Evolutionary conservation across 169 alveolate species (phyloP), one percentile per base, ranked within the genome.

Genomic region (Eimeria acervulina): DNA sequence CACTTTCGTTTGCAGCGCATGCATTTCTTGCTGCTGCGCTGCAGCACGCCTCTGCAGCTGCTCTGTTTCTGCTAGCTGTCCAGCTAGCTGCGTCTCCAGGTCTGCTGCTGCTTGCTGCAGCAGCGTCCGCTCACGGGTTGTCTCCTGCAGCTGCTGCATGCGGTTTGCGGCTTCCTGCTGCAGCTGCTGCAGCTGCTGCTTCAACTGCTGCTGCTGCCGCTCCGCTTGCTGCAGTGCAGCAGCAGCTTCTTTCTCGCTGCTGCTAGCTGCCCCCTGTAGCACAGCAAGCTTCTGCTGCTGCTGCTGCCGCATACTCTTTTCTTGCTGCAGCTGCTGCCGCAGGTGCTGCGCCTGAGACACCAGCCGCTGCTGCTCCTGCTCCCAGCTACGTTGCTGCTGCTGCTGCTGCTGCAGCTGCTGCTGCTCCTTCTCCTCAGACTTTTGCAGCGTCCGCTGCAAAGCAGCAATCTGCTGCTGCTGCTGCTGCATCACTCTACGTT

Each of bases 241-340:
- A 84, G 74, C 76, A 28, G 47, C 52, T 19, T 84, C 93, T 19
- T 15, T 84, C 78, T 84, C 93, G 42, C 80, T 55, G 28, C 47
- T n/a, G 59, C 78, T 84, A 4, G 42, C 80, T 0, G 93, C 33
- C 36, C 40, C 78, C 80, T 59, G 55, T 80, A 84, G 59, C 93
- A 33, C 93, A 31, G 93, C 93, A 4, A 84, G 80, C 93, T 84
- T 17, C 76, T 84, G 93, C 93, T 84, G 80, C 80, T 84, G 93
- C 93, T 84, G 74, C 80, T 55, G 55, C n/a, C 80, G 80, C 33
- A 68, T 17, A 28, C 6, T 44, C 80, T 59, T 51, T 26, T 51
- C 93, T 28, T 84, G 93, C 93, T 84, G 93, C 93, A 55, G 93
- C 93, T 55, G 78, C 80, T 55, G 80, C 93, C 59, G 93, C 93